Percentiles rank a stretch among this genome's conserved stretches.
These are phyloP conservation scores for Sicyos edulis DNA, from an alignment of 306 rosid genomes.

Conservation along the genomic window DNA sequence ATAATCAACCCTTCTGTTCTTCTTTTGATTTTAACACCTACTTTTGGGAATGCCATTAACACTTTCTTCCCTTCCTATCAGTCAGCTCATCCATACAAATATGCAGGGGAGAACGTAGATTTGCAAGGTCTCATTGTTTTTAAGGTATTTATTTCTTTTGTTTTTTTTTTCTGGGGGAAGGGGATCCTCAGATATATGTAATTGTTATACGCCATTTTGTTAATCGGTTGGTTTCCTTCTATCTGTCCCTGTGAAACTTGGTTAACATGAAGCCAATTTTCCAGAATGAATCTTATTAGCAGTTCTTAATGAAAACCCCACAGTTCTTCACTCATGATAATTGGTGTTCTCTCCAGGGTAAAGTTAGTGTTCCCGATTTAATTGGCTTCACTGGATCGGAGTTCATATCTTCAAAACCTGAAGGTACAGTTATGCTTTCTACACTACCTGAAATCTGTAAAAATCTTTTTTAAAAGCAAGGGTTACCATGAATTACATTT, in stretches of 20 bases:
- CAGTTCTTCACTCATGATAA: not conserved
- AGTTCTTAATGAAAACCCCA: not conserved
- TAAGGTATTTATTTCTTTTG: slow-evolving; percentile 47
- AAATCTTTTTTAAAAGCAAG: not conserved
- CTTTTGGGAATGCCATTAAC: slow-evolving; percentile 3
- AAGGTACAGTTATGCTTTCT: slow-evolving; percentile 45
- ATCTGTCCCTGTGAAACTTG: not conserved
- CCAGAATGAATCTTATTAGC: not conserved
- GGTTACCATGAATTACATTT: not conserved
- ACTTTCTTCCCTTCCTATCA: slow-evolving; percentile 24
- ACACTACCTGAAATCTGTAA: slow-evolving; percentile 10
- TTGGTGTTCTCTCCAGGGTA: slow-evolving; percentile 50
- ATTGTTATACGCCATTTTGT: not conserved
- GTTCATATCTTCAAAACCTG: slow-evolving; percentile 56
- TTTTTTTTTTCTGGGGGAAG: not conserved
- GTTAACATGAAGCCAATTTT: slow-evolving; percentile 2
- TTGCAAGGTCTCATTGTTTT: slow-evolving; percentile 49
- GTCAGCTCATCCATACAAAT: slow-evolving; percentile 63
- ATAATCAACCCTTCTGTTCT: not conserved
- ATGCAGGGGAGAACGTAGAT: slow-evolving; percentile 68
- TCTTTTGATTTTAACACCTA: not conserved
- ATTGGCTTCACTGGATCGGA: slow-evolving; percentile 70
- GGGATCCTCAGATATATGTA: not conserved
- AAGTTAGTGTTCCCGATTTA: slow-evolving; percentile 80
- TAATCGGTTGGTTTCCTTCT: too few species aligned